phyloP scores from a whole-genome alignment of 495 filamentous ascomycete species.

The Aspergillus conjunctus region DNA sequence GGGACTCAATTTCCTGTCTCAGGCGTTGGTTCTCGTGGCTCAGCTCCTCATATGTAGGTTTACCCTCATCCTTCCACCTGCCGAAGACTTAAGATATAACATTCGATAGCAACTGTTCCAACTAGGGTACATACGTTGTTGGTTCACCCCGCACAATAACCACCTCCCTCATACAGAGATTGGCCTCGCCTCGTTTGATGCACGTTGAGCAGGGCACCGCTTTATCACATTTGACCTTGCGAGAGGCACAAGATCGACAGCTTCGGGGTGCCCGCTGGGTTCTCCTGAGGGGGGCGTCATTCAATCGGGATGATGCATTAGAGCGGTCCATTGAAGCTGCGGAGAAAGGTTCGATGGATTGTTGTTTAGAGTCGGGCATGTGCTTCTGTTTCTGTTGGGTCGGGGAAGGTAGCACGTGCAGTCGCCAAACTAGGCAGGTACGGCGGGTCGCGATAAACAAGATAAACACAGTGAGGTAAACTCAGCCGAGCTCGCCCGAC shows the following conservation, averaged over 20 bases:
- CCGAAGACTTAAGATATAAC: background rate
- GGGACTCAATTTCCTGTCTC: background rate
- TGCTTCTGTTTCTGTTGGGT: background rate
- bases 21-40: constrained; percentile 6
- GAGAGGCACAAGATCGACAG: constrained; percentile 8
- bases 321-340: background rate
- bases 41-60: constrained; percentile 7
- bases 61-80: constrained; percentile 6
- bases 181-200: constrained; percentile 9
- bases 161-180: background rate
- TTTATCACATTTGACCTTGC: constrained; percentile 14
- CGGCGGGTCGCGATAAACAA: background rate
- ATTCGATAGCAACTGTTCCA: no score
- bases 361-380: background rate
- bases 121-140: constrained; percentile 1
- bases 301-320: background rate
- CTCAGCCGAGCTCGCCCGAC: constrained; percentile 6
- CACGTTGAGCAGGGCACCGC: constrained; percentile 4
- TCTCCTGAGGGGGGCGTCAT: background rate
- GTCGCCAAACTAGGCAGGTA: background rate
- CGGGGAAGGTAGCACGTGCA: background rate
- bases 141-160: constrained; percentile 7
- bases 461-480: background rate
- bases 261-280: constrained; percentile 9
- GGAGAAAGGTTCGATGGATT: no score